Conservation (phyloP, 1,284 basidiomycete species). For the Apiotrichum sp. region DNA sequence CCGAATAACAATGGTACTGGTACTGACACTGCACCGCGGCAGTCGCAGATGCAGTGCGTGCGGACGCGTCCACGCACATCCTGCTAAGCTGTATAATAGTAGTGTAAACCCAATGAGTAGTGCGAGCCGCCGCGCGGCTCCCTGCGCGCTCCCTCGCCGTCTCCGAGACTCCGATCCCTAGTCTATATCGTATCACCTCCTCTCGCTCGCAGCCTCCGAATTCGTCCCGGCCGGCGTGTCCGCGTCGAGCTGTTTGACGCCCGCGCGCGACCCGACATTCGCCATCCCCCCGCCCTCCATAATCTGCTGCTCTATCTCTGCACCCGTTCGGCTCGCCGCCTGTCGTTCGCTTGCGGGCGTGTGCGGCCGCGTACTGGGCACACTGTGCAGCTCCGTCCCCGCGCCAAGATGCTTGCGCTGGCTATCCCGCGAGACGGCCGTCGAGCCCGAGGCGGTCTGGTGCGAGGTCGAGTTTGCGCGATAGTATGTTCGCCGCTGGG, state of each 20-base stretch:
- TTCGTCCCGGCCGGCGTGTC: neutral
- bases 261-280: constrained; percentile 29
- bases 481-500: constrained; percentile 44
- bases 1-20: too few relatives aligned
- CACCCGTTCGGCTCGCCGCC: constrained; percentile 35
- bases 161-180: too few relatives aligned
- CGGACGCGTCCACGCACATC: too few relatives aligned
- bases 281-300: constrained; percentile 47
- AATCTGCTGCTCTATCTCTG: constrained; percentile 46
- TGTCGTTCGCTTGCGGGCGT: constrained; percentile 7
- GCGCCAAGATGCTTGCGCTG: constrained; percentile 11
- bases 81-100: too few relatives aligned
- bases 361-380: neutral
- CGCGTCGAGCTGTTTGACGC: constrained; percentile 10
- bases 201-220: too few relatives aligned
- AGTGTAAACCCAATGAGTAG: too few relatives aligned
- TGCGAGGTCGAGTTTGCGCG: constrained; percentile 26
- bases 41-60: too few relatives aligned
- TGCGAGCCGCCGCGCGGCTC: too few relatives aligned
- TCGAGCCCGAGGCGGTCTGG: constrained; percentile 16
- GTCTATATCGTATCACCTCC: too few relatives aligned
- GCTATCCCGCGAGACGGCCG: constrained; percentile 21
- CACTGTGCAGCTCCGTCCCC: neutral
- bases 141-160: too few relatives aligned
- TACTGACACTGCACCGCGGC: too few relatives aligned